phyloP scores from a whole-genome alignment of 2,329 filamentous ascomycete genomes.

The Trichoderma asperellum region DNA sequence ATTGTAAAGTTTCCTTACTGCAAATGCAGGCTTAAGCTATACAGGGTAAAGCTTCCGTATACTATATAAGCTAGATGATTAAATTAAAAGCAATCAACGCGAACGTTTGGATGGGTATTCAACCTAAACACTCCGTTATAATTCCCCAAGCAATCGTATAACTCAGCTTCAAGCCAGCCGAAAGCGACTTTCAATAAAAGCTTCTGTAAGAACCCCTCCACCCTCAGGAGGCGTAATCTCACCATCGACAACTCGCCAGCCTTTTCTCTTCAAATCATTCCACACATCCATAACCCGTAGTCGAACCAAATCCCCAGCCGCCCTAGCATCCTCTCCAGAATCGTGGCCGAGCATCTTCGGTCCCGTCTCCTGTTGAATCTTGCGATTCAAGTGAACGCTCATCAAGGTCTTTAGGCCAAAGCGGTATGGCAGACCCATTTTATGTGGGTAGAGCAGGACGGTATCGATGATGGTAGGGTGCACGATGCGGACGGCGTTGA shows the following conservation, averaged over 20 bases:
- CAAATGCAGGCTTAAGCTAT: background rate
- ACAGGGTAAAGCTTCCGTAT: background rate
- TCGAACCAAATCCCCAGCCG: conserved; percentile 83
- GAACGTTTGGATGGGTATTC: background rate
- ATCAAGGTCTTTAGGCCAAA: conserved; percentile 77
- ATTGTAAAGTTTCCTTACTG: background rate
- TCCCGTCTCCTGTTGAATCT: conserved; percentile 73
- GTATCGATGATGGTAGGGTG: conserved; percentile 88
- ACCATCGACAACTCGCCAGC: conserved; percentile 66
- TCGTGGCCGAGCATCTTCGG: conserved; percentile 72
- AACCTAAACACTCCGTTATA: background rate
- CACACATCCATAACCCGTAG: conserved; percentile 72
- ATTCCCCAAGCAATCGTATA: background rate
- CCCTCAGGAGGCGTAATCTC: conserved; percentile 47
- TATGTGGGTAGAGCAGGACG: conserved; percentile 80
- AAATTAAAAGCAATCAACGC: background rate
- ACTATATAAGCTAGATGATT: background rate
- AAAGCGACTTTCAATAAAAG: conserved; percentile 42
- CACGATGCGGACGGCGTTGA: conserved; percentile 82
- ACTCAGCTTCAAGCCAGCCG: background rate
- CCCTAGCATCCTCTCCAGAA: conserved; percentile 86
- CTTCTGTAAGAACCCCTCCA: conserved; percentile 42
- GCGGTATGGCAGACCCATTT: conserved; percentile 73
- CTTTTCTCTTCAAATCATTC: conserved; percentile 65
- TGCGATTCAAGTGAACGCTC: conserved; percentile 67